Conservation (phyloP, 2,329 filamentous ascomycete genomes). For the Cytospora chrysosperma region DNA sequence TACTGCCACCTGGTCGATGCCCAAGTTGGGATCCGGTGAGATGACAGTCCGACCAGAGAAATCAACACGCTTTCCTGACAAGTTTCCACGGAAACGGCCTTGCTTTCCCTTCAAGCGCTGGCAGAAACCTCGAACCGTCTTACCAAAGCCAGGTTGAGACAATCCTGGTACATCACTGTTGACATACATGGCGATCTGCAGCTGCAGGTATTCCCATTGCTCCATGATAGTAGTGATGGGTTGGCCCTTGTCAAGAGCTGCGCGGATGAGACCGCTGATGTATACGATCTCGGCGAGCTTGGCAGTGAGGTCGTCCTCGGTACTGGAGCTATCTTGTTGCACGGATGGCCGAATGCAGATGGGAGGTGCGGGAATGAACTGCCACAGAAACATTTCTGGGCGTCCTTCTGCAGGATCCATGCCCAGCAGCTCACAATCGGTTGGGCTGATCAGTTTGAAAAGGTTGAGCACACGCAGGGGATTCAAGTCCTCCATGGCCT, state of each 20-base stretch:
- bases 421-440: constrained; percentile 88
- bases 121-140: constrained; percentile 88
- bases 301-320: constrained; percentile 93
- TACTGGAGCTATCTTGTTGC: constrained; percentile 87
- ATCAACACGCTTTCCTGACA: constrained; percentile 97
- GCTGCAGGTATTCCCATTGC: constrained; percentile 95
- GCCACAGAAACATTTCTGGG: constrained; percentile 97
- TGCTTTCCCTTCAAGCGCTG: constrained; percentile 97
- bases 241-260: constrained; percentile 78
- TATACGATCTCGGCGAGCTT: constrained; percentile 97
- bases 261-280: constrained; percentile 82
- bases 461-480: constrained; percentile 85
- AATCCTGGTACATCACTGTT: constrained; percentile 94
- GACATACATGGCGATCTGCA: constrained; percentile 96
- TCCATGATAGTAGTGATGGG: constrained; percentile 91
- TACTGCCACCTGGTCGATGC: constrained; percentile 90
- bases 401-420: constrained; percentile 83
- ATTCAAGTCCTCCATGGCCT: constrained; percentile 92
- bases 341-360: constrained; percentile 94
- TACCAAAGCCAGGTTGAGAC: constrained; percentile 83
- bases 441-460: constrained; percentile 81
- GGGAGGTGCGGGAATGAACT: constrained; percentile 89
- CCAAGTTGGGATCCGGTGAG: constrained; percentile 91
- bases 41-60: constrained; percentile 98
- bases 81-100: constrained; percentile 91